phyloP scores from a whole-genome alignment of 2,329 filamentous ascomycete species.

The Diplodia corticola region DNA sequence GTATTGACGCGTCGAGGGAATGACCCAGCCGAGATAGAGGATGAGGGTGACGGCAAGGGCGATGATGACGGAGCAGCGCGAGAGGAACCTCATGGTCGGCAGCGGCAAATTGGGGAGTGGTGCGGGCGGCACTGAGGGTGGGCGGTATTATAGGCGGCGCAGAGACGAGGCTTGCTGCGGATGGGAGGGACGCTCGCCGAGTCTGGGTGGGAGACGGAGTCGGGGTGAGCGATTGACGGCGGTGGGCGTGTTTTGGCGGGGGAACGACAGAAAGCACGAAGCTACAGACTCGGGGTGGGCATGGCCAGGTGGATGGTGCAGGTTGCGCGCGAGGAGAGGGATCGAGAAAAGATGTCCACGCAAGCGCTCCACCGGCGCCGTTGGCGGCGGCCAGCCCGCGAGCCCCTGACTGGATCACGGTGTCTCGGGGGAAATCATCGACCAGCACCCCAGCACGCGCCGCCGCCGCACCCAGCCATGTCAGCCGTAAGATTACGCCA shows the following conservation, averaged over 20 bases:
- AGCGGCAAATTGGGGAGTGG: neutral
- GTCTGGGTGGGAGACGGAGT: neutral
- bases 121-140: neutral
- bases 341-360: conserved; percentile 21
- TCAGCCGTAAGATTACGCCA: conserved; percentile 21
- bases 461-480: conserved; percentile 20
- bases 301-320: conserved; percentile 20
- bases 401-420: conserved; percentile 20
- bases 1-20: conserved; percentile 32
- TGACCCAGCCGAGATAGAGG: conserved; percentile 36
- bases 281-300: conserved; percentile 12
- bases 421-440: conserved; percentile 18
- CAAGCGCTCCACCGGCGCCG: conserved; percentile 20
- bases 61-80: conserved; percentile 34
- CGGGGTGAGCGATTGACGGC: conserved; percentile 21
- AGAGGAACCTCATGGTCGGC: conserved; percentile 35
- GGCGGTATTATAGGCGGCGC: conserved; percentile 10
- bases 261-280: conserved; percentile 19
- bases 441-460: conserved; percentile 7
- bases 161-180: conserved; percentile 4
- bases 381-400: conserved; percentile 19
- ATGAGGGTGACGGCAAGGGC: conserved; percentile 32
- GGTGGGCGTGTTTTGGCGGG: conserved; percentile 18
- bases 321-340: conserved; percentile 13
- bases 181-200: conserved; percentile 4